Percentiles rank a stretch among this genome's conserved stretches.
Conservation (phyloP, 345 rosid genomes). For the Arabidopsis suecica region DNA sequence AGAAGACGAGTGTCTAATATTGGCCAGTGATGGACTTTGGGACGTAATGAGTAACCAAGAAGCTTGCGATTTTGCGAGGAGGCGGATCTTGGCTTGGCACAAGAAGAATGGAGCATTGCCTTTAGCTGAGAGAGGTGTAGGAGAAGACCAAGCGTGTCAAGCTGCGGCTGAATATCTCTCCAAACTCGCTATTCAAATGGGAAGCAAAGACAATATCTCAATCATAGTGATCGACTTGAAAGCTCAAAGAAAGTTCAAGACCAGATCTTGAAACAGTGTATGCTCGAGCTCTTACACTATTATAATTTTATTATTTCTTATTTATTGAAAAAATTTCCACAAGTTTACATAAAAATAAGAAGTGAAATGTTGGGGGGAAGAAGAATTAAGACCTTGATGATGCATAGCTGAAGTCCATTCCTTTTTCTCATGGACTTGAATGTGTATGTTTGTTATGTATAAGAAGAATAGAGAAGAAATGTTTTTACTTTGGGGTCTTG, state of each 20-base stretch:
- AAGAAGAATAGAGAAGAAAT: conserved; percentile 45
- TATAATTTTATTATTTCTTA: conserved; percentile 28
- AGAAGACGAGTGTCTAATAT: conserved; percentile 87
- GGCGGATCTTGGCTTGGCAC: conserved; percentile 78
- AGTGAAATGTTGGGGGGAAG: conserved; percentile 36
- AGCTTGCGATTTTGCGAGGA: conserved; percentile 85
- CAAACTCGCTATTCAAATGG: conserved; percentile 73
- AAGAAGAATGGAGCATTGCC: conserved; percentile 64
- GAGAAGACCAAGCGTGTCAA: conserved; percentile 73
- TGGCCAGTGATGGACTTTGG: conserved; percentile 98
- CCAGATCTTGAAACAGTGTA: conserved; percentile 54
- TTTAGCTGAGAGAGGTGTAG: conserved; percentile 65
- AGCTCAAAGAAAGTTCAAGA: conserved; percentile 83
- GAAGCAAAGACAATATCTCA: conserved; percentile 87
- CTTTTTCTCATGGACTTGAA: conserved; percentile 75
- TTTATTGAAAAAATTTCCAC: conserved; percentile 33
- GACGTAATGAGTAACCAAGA: conserved; percentile 96
- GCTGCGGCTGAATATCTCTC: conserved; percentile 83
- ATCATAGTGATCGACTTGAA: conserved; percentile 89
- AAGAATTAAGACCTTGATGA: conserved; percentile 42
- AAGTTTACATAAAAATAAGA: conserved; percentile 43
- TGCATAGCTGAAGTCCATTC: conserved; percentile 71
- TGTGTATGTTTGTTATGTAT: conserved; percentile 51
- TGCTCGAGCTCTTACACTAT: conserved; percentile 32
- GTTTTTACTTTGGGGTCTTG: conserved; percentile 4